Base-by-base conservation (phyloP, 208 protist species). In the Crithidia bombi region DNA sequence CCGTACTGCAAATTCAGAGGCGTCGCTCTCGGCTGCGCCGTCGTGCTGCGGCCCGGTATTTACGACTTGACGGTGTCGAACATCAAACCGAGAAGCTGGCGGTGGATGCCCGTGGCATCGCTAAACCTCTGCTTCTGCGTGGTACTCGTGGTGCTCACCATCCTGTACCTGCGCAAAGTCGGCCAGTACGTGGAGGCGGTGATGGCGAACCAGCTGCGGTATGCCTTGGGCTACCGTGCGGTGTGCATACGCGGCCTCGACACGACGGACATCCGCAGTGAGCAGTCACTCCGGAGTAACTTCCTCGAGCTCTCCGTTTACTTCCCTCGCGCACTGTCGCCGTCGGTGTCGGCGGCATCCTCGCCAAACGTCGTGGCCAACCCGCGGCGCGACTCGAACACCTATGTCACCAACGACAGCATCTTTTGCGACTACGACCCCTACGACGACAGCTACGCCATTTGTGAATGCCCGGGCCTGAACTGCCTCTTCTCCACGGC, bases 31-130 rank as follows among this genome's bases (percentile, higher is more conserved):
- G 81, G 77, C 43, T 95, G 90, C 56, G 41, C 49, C 15, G 79
- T 87, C 0, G 86, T 88, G 21, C 74, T 76, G 14, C 65, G 92
- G 54, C 82, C 61, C 39, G 91, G 88, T 30, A 65, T 96, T n/a
- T 93, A 91, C 74, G 88, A 96, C 62, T 65, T 96, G 47, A 90
- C 88, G 12, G 73, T 85, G 25, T 76, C 84, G 58, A 96, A 94
- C 71, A 91, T 96, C 17, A 12, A 49, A 0, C 88, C 91, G 1
- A 39, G 56, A 9, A 93, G 85, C 55, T 82, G 61, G 69, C 66
- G 82, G 15, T 90, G 89, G 75, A 80, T 78, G 65, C 32, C 51
- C 46, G 84, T 96, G 21, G 88, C 33, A 10, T 15, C 91, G 23
- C 72, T 96, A 32, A 89, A 96, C 75, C 26, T 85, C 0, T 61